Base-by-base conservation (phyloP, 331 rosid genomes). In the Pyrus hybrid region DNA sequence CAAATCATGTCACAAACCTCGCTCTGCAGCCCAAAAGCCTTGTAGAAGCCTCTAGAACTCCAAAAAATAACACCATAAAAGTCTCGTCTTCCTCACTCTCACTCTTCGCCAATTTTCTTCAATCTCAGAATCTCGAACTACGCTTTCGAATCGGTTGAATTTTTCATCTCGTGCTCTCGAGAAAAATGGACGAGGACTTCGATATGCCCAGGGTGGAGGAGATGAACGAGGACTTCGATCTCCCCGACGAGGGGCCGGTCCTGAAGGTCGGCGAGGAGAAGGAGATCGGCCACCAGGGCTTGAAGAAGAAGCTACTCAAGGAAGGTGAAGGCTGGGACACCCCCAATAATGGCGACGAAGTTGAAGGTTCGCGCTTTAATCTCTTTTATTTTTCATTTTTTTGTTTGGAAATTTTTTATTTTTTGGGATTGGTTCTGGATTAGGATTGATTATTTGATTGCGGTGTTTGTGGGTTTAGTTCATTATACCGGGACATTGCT, bases 331-430 rank as follows among this genome's bases (percentile, higher is more conserved):
- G 84, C 58, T 90, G 95, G 95, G 95, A 86, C 2, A 87, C 85
- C n/a, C 98, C 97, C 20, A 96, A 91, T 13, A 73, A 58, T 21
- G 98, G 98, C 51, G 97, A 93, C 41, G 97, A 93, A 85, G 98
- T 93, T 29, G 88, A 89, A 89, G 98, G 97, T 93, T 64, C n/a
- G 35, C 4, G 2, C 3, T 35, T 16, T 20, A 8, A 13, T 9
- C 67, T 45, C 0, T 13, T 12, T 45, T 54, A 14, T 4, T 23
- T 14, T 9, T 7, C 4, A 21, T 8, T 32, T 5, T 21, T 7
- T 22, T 56, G 21, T n/a, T 45, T 16, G 35, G 8, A 7, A 13
- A 13, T 5, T 41, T 33, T 60, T 8, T 13, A 0, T 54, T 2
- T n/a, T 33, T 67, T 33, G 20, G 49, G 14, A 43, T 47, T 21